A percentile compares a stretch with the other conserved stretches of the same genome.
Conservation (phyloP, 768 basidiomycete genomes). For the Atractiella rhizophila region DNA sequence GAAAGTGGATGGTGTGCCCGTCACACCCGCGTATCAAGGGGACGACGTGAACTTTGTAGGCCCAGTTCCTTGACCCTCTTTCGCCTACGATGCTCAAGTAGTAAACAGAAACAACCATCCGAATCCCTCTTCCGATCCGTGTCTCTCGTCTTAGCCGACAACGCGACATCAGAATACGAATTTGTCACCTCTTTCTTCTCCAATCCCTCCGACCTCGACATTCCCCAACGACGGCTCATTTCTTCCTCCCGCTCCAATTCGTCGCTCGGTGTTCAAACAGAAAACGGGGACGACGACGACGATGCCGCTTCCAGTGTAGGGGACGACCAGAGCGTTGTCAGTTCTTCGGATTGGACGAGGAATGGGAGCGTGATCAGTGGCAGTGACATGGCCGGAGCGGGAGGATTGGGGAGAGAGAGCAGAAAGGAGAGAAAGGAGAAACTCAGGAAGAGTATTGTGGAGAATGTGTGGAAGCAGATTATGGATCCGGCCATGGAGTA, state of each 20-base stretch:
- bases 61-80: conserved; percentile 3
- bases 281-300: no score
- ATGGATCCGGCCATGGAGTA: conserved; percentile 79
- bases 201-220: conserved; percentile 6
- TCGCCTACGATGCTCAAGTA: background rate
- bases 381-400: background rate
- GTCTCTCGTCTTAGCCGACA: conserved; percentile 76
- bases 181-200: conserved; percentile 70
- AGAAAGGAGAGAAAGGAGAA: conserved; percentile 30
- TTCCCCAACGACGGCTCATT: background rate
- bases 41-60: conserved; percentile 68
- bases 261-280: no score
- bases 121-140: conserved; percentile 69
- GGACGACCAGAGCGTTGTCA: background rate
- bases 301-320: background rate
- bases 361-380: background rate
- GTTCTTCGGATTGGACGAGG: background rate
- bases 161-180: conserved; percentile 70
- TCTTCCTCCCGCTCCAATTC: background rate
- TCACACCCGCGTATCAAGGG: conserved; percentile 62
- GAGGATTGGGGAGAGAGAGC: background rate
- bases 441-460: conserved; percentile 21
- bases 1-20: conserved; percentile 58
- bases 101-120: conserved; percentile 44
- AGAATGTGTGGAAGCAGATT: conserved; percentile 65